Conservation (phyloP, 2,329 filamentous ascomycete species). For the Calonectria hongkongensis region DNA sequence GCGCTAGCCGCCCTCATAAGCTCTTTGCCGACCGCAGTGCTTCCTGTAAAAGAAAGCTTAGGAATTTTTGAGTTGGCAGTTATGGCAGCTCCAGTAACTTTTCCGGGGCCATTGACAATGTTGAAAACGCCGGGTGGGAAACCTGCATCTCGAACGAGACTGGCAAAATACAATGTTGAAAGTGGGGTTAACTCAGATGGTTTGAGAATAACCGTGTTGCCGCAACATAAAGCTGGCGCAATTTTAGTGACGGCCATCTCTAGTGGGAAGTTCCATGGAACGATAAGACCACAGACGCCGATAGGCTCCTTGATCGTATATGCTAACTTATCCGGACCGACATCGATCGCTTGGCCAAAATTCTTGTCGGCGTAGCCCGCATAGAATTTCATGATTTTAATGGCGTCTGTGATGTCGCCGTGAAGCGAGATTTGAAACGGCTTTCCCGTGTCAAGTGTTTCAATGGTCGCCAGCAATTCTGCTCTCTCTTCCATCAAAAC, state of each 20-base stretch:
- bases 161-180: background rate
- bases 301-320: background rate
- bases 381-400: background rate
- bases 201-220: background rate
- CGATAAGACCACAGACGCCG: background rate
- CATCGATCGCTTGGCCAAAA: background rate
- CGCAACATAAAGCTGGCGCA: background rate
- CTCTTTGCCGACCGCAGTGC: background rate
- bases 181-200: background rate
- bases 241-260: background rate
- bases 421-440: background rate
- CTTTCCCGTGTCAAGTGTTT: background rate
- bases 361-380: background rate
- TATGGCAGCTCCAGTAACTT: background rate
- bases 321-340: background rate
- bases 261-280: background rate
- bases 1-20: background rate
- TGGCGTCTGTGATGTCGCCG: background rate
- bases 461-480: background rate
- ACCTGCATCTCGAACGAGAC: background rate
- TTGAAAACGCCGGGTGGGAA: background rate
- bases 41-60: background rate
- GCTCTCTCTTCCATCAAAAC: background rate
- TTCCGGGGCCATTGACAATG: background rate
- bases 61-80: background rate